Conservation (phyloP, 495 filamentous ascomycete genomes). For the Penicilliopsis zonata region DNA sequence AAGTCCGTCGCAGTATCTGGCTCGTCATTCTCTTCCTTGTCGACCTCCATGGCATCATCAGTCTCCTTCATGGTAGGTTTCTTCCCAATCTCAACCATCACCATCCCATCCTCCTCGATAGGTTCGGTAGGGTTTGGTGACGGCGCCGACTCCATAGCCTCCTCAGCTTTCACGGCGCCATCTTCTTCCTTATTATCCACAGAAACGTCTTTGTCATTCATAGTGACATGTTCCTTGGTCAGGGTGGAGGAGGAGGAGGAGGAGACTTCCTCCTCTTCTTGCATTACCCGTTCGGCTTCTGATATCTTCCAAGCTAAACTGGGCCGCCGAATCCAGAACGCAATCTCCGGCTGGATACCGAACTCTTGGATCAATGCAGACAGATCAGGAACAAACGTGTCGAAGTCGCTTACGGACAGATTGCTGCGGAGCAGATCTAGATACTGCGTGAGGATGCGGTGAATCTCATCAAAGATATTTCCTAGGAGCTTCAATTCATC, state of each 20-base stretch:
- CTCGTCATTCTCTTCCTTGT: conserved; percentile 15
- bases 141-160: conserved; percentile 25
- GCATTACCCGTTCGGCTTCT: conserved; percentile 25
- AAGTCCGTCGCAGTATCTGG: conserved; percentile 1
- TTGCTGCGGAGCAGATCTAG: conserved; percentile 78
- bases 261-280: conserved; percentile 13
- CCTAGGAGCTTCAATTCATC: conserved; percentile 72
- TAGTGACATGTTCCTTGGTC: conserved; percentile 16
- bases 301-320: conserved; percentile 48
- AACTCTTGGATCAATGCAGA: conserved; percentile 62
- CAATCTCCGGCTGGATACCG: conserved; percentile 67
- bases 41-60: conserved; percentile 25
- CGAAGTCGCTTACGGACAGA: conserved; percentile 65
- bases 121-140: no score
- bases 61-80: no score
- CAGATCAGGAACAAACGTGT: conserved; percentile 66
- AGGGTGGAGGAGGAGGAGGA: conserved; percentile 8
- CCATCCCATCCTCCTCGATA: conserved; percentile 15
- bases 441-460: conserved; percentile 73
- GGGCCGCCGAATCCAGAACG: conserved; percentile 75
- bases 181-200: no score
- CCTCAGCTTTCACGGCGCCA: no score
- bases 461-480: conserved; percentile 80
- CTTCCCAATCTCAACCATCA: conserved; percentile 8
- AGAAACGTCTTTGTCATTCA: no score